Evolutionary conservation across 257 asterid species (phyloP), one percentile per base, ranked within the genome.

Genomic region (Henckelia pumila): DNA sequence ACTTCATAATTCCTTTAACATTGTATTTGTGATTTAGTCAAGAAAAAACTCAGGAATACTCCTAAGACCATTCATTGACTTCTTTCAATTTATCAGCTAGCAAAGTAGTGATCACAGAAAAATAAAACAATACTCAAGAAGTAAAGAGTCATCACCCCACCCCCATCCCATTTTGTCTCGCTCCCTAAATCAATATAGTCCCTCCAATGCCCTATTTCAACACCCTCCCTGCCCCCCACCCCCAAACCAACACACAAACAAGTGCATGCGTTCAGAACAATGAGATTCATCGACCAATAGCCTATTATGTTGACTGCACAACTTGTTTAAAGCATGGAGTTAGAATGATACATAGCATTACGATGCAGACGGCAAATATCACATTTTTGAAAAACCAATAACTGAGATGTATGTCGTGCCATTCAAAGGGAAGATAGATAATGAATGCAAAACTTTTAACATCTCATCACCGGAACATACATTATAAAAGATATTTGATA

Each of bases 391-490:
- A 47, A 30, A 49, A 21, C 3, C 7, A 29, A 30, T 40, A 47
- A n/a, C 40, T 47, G 19, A 57, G 53, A 63, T 3, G 20, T 5
- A 14, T 17, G 16, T 2, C 40, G 4, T 2, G 19, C 33, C 49
- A 53, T 53, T 56, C 53, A 56, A 24, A 57, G 64, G 58, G 21
- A 47, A 35, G 56, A 29, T 16, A 44, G 53, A 44, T 14, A 29
- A 24, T 20, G 62, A 55, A 40, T 5, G 29, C 35, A 35, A 13
- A 35, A 22, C 66, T 40, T 22, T 24, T 32, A 32, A 57, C 53
- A 50, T 29, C 17, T 61, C 5, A 52, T 64, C 26, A 37, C 59
- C 52, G 19, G 16, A 68, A 57, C 7, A 67, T 47, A 30, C 59
- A 50, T 59, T 11, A 28, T n/a, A 33, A 7, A 25, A 37, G 57